These are phyloP conservation scores for Coffea canephora DNA, from an alignment of 257 asterid species.

Conservation along the genomic window DNA sequence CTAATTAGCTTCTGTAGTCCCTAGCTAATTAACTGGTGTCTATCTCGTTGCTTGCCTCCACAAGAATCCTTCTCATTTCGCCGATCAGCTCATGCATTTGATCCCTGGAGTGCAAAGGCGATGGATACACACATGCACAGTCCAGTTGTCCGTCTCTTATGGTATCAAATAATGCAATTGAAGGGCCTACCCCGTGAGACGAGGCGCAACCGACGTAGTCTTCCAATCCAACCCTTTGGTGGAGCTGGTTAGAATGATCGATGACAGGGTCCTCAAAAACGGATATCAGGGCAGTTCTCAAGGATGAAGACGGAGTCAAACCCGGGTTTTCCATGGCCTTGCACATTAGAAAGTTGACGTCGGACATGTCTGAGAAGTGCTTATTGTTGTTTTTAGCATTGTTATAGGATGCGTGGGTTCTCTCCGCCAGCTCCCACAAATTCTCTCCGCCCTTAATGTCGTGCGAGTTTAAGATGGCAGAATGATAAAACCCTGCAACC, in stretches of 20 bases:
- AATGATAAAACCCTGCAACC: constrained; percentile 74
- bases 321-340: constrained; percentile 89
- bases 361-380: constrained; percentile 83
- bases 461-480: constrained; percentile 81
- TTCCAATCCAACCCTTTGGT: constrained; percentile 49
- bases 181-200: constrained; percentile 85
- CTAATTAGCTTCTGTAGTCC: neutral
- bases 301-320: constrained; percentile 66
- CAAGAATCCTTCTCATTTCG: constrained; percentile 52
- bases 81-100: constrained; percentile 67
- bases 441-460: constrained; percentile 56
- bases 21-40: neutral
- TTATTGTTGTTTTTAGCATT: constrained; percentile 66
- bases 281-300: constrained; percentile 67
- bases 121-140: constrained; percentile 78
- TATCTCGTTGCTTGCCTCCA: constrained; percentile 22
- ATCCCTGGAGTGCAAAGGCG: constrained; percentile 81
- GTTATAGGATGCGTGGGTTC: constrained; percentile 47
- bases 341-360: constrained; percentile 82
- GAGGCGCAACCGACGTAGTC: constrained; percentile 77
- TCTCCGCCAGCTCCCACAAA: constrained; percentile 66
- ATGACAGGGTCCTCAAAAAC: constrained; percentile 67
- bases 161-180: constrained; percentile 68
- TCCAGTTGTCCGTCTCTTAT: constrained; percentile 63
- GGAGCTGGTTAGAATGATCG: constrained; percentile 31